Conservation (phyloP, 352 stramenopile species). For the Pythium brachiatum region DNA sequence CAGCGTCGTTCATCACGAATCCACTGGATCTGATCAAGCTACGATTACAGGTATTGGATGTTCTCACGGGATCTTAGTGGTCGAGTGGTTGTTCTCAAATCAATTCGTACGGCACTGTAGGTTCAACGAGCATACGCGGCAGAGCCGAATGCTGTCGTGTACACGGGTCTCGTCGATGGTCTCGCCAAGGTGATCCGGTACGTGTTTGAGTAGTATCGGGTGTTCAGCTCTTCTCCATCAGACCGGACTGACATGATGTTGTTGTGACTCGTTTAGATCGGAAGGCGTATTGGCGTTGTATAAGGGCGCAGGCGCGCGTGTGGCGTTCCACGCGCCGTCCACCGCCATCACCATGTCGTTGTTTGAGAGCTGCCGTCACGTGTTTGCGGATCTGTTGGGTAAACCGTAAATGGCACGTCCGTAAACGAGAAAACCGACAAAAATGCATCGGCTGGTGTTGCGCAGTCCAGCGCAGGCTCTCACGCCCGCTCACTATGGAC, state of each 20-base stretch:
- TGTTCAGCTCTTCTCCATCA: not conserved
- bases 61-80: too few relatives aligned
- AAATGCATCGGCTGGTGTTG: too few relatives aligned
- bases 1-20: slow-evolving; percentile 95
- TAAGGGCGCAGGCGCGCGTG: slow-evolving; percentile 92
- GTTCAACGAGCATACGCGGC: slow-evolving; percentile 48
- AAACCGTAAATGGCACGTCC: too few relatives aligned
- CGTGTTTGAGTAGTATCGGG: not conserved
- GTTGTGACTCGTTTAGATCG: slow-evolving; percentile 36
- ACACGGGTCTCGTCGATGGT: slow-evolving; percentile 84
- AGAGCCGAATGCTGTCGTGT: slow-evolving; percentile 32
- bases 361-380: slow-evolving; percentile 89
- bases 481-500: too few relatives aligned
- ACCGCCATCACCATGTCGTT: slow-evolving; percentile 97
- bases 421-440: too few relatives aligned
- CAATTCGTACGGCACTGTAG: too few relatives aligned
- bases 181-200: slow-evolving; percentile 77
- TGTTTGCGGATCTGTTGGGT: slow-evolving; percentile 42
- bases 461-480: too few relatives aligned
- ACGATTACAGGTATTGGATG: slow-evolving; percentile 92
- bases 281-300: slow-evolving; percentile 92
- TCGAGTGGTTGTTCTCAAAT: too few relatives aligned
- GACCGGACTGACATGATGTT: not conserved
- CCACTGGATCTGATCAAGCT: slow-evolving; percentile 97
- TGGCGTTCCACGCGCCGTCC: slow-evolving; percentile 94